Conservation (phyloP, 495 filamentous ascomycete species). For the Echria macrotheca region DNA sequence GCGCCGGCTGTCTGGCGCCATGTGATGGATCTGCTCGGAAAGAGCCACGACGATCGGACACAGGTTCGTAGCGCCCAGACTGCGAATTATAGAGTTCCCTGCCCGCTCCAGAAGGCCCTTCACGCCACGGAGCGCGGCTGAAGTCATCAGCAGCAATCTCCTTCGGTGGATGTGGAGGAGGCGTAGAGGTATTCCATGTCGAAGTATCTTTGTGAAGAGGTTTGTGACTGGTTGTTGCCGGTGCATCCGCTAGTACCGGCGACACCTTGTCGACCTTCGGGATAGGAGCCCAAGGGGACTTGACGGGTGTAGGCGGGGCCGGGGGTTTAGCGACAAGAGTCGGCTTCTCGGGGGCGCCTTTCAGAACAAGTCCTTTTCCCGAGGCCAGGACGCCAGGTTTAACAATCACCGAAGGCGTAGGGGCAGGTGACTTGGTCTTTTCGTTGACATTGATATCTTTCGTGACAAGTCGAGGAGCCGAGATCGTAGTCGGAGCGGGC, state of each 20-base stretch:
- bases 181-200: conserved; percentile 28
- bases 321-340: conserved; percentile 76
- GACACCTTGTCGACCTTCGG: conserved; percentile 79
- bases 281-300: conserved; percentile 85
- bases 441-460: conserved; percentile 23
- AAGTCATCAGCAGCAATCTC: conserved; percentile 96
- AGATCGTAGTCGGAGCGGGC: conserved; percentile 3
- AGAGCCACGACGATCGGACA: conserved; percentile 67
- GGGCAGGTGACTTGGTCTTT: conserved; percentile 36
- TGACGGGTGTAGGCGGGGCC: conserved; percentile 62
- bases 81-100: conserved; percentile 90
- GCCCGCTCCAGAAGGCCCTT: conserved; percentile 50
- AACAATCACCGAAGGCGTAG: conserved; percentile 32
- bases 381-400: conserved; percentile 39
- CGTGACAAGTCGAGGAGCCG: conserved; percentile 1
- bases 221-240: conserved; percentile 26
- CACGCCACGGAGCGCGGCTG: conserved; percentile 72
- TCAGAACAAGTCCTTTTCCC: conserved; percentile 54
- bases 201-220: conserved; percentile 26
- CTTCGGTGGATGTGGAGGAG: conserved; percentile 52
- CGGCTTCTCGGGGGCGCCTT: conserved; percentile 66
- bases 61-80: conserved; percentile 90
- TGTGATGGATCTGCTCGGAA: conserved; percentile 48
- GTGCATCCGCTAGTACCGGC: conserved; percentile 52
- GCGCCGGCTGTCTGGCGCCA: conserved; percentile 65